Base-by-base conservation (phyloP, 1,284 basidiomycete genomes). In the Lignosus rhinocerotis region DNA sequence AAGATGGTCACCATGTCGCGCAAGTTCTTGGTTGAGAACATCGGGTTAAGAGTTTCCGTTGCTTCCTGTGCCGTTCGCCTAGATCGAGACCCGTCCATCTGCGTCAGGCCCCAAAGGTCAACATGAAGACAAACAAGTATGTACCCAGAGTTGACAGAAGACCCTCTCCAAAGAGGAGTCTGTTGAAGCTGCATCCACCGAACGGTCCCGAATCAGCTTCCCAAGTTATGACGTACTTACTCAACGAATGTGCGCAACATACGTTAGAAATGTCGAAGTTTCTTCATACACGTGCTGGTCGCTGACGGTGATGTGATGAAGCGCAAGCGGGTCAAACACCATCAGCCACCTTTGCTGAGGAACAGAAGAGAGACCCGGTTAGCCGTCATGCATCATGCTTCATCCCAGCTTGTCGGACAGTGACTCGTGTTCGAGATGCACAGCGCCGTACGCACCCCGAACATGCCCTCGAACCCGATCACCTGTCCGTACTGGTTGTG, bases 41-140 rank as follows among this genome's bases (percentile, higher is more conserved):
- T 38, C 0, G 65, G 65, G 43, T 60, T 65, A 12, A 66, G 10
- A 63, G 25, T 41, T 66, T 60, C 39, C 58, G 53, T 36, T 60
- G 58, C 12, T 42, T 55, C 33, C 43, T 41, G 25, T 60, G 58
- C 10, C 36, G 36, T 5, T 65, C 39, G 53, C 58, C 53, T 55
- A 39, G 8, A 39, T 8, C 9, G 11, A 39, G n/a, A 8, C 11
- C 11, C 11, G 46, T 12, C 16, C 39, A 43, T 17, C 21, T 44
- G 21, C 30, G 2, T 9, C 11, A 14, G 21, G 8, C 8, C 36
- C 38, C 34, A 8, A 21, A 8, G 36, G 1, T n/a, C 9, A 41
- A 6, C 7, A 9, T 9, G 31, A 36, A 0, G 19, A 17, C 21
- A 39, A 14, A 7, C 48, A 6, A 4, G n/a, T 7, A 5, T 21